A percentile compares a stretch with the other conserved stretches of the same genome.
Conservation (phyloP, 768 basidiomycete species). For the Rhizopogon rudus region DNA sequence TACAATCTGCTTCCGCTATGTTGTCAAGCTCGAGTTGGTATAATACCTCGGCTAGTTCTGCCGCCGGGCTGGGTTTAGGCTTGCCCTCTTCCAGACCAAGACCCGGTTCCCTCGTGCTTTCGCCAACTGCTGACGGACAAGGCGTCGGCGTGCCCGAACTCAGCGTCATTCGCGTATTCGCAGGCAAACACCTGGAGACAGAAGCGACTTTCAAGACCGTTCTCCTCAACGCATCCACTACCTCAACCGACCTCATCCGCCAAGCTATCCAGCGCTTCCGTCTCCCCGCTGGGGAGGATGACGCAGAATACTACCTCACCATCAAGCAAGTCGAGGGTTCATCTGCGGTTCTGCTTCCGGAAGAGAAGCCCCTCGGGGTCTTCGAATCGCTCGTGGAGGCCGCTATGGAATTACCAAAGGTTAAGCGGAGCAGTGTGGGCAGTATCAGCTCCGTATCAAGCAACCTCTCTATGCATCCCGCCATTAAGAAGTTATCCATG, state of each 20-base stretch:
- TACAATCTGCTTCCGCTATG: slow-evolving; percentile 69
- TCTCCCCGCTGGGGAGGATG: slow-evolving; percentile 57
- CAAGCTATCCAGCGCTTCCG: slow-evolving; percentile 96
- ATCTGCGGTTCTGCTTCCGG: slow-evolving; percentile 62
- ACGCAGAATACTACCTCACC: slow-evolving; percentile 75
- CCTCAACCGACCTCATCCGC: slow-evolving; percentile 75
- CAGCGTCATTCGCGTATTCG: slow-evolving; percentile 94
- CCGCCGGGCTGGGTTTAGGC: slow-evolving; percentile 42
- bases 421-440: slow-evolving; percentile 90
- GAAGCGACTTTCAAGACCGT: slow-evolving; percentile 99
- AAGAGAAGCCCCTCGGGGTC: slow-evolving; percentile 81
- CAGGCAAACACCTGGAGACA: slow-evolving; percentile 83
- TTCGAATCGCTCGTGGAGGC: slow-evolving; percentile 84
- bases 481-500: slow-evolving; percentile 91
- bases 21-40: slow-evolving; percentile 41
- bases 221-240: slow-evolving; percentile 82
- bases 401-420: slow-evolving; percentile 76
- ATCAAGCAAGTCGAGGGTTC: slow-evolving; percentile 92
- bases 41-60: slow-evolving; percentile 31
- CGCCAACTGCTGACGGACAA: slow-evolving; percentile 55
- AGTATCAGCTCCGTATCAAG: slow-evolving; percentile 93
- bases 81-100: slow-evolving; percentile 54
- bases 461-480: slow-evolving; percentile 91
- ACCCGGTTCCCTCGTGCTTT: slow-evolving; percentile 74
- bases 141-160: slow-evolving; percentile 70